phyloP scores from a whole-genome alignment of 2,329 filamentous ascomycete species.

The Cordyceps pruinosa region DNA sequence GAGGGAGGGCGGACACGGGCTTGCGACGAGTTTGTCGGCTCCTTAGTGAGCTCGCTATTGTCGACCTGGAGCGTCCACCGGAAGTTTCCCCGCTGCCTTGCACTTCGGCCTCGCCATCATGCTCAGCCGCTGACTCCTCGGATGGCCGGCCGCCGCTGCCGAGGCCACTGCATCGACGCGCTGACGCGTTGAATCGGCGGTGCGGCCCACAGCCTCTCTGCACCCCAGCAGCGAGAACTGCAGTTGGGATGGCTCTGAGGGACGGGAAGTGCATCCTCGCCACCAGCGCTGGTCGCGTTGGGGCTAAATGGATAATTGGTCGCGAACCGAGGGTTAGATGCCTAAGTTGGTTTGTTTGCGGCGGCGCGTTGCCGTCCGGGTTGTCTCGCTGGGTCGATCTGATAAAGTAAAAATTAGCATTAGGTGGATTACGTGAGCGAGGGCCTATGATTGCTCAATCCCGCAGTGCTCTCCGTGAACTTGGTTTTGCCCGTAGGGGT shows the following conservation, averaged over 20 bases:
- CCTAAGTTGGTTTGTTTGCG: background rate
- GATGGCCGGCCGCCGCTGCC: constrained; percentile 8
- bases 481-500: background rate
- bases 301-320: background rate
- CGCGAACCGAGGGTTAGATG: background rate
- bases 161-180: background rate
- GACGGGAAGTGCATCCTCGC: constrained; percentile 9
- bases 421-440: constrained; percentile 10
- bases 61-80: constrained; percentile 11
- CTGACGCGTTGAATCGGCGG: constrained; percentile 8
- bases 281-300: constrained; percentile 1
- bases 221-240: constrained; percentile 6
- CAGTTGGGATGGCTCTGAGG: background rate
- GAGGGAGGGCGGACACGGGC: constrained; percentile 9
- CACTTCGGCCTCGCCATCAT: constrained; percentile 3
- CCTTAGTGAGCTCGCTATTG: constrained; percentile 8
- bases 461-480: too few relatives aligned
- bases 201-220: background rate
- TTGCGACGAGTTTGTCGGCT: constrained; percentile 19
- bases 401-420: constrained; percentile 11
- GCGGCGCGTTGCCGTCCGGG: constrained; percentile 13
- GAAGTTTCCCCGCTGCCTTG: constrained; percentile 8
- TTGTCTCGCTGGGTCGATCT: constrained; percentile 14
- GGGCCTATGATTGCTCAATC: too few relatives aligned
- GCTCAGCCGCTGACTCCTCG: constrained; percentile 9